These are phyloP conservation scores for Plasmopara halstedii DNA, from an alignment of 352 stramenopile species.

Conservation along the genomic window DNA sequence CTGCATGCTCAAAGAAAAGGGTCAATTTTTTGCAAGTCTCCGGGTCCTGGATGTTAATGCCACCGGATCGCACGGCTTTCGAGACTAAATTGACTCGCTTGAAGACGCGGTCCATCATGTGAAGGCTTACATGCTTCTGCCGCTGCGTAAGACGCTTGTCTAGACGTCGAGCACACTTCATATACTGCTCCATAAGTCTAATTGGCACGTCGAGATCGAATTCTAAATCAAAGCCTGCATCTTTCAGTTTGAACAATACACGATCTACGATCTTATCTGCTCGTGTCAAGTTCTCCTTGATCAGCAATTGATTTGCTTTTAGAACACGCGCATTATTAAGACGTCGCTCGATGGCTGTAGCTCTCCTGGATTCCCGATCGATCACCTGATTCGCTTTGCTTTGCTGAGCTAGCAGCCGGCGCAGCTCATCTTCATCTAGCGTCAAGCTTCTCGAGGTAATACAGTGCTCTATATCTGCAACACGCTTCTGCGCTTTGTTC, in stretches of 20 bases:
- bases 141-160: conserved; percentile 41
- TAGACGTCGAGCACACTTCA: conserved; percentile 56
- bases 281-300: conserved; percentile 36
- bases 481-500: conserved; percentile 10
- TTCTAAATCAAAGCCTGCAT: conserved; percentile 22
- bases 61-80: conserved; percentile 5
- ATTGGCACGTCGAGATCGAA: conserved; percentile 44
- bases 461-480: conserved; percentile 12
- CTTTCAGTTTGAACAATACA: conserved; percentile 39
- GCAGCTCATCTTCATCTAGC: conserved; percentile 19
- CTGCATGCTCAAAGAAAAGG: conserved; percentile 47
- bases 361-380: conserved; percentile 22
- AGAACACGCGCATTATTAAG: conserved; percentile 31
- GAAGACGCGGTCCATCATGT: conserved; percentile 71
- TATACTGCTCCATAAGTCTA: conserved; percentile 73
- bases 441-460: conserved; percentile 6
- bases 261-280: conserved; percentile 36
- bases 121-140: conserved; percentile 36
- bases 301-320: conserved; percentile 42
- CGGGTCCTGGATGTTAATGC: conserved; percentile 8
- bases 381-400: conserved; percentile 13
- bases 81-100: conserved; percentile 36
- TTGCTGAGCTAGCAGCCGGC: conserved; percentile 13
- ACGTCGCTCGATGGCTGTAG: conserved; percentile 32
- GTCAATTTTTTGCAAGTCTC: conserved; percentile 29